phyloP scores from a whole-genome alignment of 768 basidiomycete genomes.

The Pisolithus sp. region DNA sequence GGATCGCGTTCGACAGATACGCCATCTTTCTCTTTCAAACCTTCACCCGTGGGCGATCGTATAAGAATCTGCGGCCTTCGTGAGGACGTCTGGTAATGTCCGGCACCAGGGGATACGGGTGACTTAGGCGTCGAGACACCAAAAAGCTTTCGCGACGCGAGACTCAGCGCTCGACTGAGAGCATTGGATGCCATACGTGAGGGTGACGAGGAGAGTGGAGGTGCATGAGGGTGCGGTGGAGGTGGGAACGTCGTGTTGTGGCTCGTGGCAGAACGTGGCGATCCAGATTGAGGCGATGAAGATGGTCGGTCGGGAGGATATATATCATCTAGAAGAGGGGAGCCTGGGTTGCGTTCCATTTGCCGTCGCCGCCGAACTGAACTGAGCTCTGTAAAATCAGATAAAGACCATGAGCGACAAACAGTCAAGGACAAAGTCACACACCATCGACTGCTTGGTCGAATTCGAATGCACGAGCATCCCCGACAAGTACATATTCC shows the following conservation, averaged over 20 bases:
- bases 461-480: conserved; percentile 86
- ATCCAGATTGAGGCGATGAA: conserved; percentile 17
- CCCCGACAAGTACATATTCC: conserved; percentile 93
- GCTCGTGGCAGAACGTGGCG: conserved; percentile 17
- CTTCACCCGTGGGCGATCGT: conserved; percentile 31
- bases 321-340: conserved; percentile 44
- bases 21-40: conserved; percentile 25
- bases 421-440: conserved; percentile 14
- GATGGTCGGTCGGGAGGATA: conserved; percentile 31
- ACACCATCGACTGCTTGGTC: conserved; percentile 86
- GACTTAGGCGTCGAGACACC: conserved; percentile 42
- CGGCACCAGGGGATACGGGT: conserved; percentile 30
- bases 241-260: conserved; percentile 62
- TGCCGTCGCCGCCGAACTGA: conserved; percentile 53
- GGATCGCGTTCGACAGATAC: conserved; percentile 44
- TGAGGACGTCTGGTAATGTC: conserved; percentile 43
- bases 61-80: conserved; percentile 49
- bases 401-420: conserved; percentile 7
- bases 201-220: conserved; percentile 62
- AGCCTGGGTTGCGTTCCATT: conserved; percentile 46
- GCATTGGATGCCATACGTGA: conserved; percentile 67
- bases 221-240: conserved; percentile 42
- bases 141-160: conserved; percentile 79
- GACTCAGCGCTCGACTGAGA: conserved; percentile 68
- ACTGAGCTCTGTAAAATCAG: conserved; percentile 48